Percentiles rank a stretch among this genome's conserved stretches.
Evolutionary conservation across 768 basidiomycete species (phyloP).

Genomic region (Kondoa malvinella): DNA sequence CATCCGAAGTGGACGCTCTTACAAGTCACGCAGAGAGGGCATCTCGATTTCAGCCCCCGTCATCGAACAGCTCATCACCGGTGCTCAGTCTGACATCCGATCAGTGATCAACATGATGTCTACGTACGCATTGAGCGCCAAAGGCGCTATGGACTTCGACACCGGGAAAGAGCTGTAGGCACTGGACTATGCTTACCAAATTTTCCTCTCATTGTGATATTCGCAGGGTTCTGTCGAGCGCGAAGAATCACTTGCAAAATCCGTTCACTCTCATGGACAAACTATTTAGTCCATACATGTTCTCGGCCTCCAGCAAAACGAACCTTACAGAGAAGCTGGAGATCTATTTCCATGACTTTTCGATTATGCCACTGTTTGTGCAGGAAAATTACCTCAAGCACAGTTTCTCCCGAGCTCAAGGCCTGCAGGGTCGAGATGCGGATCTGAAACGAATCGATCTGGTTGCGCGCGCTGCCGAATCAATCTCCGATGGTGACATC

Average conservation of each 20-base stretch:
- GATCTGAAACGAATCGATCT: constrained; percentile 56
- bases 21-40: constrained; percentile 53
- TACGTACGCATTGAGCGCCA: constrained; percentile 75
- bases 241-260: constrained; percentile 76
- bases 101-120: constrained; percentile 97
- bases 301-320: constrained; percentile 61
- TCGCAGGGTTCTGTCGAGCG: constrained; percentile 63
- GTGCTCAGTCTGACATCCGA: constrained; percentile 87
- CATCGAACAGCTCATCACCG: constrained; percentile 71
- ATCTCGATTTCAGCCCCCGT: constrained; percentile 83
- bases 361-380: constrained; percentile 84
- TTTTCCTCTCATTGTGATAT: not conserved
- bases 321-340: constrained; percentile 85
- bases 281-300: constrained; percentile 77
- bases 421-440: constrained; percentile 46
- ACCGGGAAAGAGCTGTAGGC: constrained; percentile 77
- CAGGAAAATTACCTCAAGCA: constrained; percentile 96
- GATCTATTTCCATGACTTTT: constrained; percentile 87
- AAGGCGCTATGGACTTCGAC: constrained; percentile 65
- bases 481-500: constrained; percentile 86
- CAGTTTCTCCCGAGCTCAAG: constrained; percentile 46
- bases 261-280: constrained; percentile 85
- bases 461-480: constrained; percentile 73
- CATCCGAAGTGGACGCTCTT: constrained; percentile 27
- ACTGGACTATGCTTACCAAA: not conserved